Base-by-base conservation (phyloP, 352 stramenopile genomes). In the Elongisporangium senticosum region DNA sequence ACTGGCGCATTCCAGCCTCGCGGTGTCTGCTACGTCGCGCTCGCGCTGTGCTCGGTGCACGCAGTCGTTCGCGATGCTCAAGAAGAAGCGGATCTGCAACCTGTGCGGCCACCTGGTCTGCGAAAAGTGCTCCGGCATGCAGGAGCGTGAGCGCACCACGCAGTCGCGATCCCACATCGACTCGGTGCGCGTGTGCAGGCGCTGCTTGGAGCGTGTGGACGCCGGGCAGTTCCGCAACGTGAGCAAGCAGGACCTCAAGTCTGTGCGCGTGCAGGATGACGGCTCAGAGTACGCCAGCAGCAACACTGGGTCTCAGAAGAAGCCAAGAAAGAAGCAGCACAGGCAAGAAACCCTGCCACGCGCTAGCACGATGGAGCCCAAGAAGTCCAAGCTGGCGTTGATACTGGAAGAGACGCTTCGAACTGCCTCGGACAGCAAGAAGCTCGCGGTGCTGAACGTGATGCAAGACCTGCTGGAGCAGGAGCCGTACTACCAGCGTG, bases 21-120 rank as follows among this genome's bases (percentile, higher is more conserved):
- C 61, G 60, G 1, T 58, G 74, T 11, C 53, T 75, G 47, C 67
- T 67, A 14, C 60, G 61, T 13, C 63, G 64, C 28, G 63, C 62
- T 6, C 64, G 65, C 57, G 56, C 47, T 86, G 75, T 55, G 65
- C 74, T 37, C 81, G 73, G 33, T 86, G 75, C 40, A 67, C 61
- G 49, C 61, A 68, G 10, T 75, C 71, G 3, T 78, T 83, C 39
- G 62, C 61, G 40, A 40, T 61, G 4, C 60, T 72, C 13, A 69
- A 64, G 3, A 69, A 54, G 21, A 79, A 68, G 64, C 56, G 64
- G 0, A 54, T 80, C 21, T 86, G 75, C 51, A 70, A 67, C 62
- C 33, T 78, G 19, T 86, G 75, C 23, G 73, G 71, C n/a, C 83
- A 76, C 53, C 64, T 81, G 39, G 73, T 83, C 3, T 86, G 75